phyloP scores from a whole-genome alignment of 192 early-diverging fungal genomes.

The Geranomyces michiganensis region DNA sequence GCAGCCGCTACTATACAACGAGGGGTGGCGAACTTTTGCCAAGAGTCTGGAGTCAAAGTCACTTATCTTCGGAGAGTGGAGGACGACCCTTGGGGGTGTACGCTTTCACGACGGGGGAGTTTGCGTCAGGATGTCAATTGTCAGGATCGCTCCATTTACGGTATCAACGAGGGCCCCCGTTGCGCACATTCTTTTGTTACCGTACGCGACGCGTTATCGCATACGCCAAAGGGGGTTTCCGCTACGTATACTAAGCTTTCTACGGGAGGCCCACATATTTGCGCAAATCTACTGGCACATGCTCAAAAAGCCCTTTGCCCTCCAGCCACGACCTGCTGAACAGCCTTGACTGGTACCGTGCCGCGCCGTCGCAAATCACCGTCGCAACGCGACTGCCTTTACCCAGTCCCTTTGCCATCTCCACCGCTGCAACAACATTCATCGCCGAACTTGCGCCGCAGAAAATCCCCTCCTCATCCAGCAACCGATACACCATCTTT shows the following conservation, averaged over 20 bases:
- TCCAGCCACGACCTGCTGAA: constrained; percentile 79
- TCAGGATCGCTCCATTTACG: too few relatives aligned
- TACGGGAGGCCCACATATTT: constrained; percentile 69
- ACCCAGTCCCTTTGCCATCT: constrained; percentile 83
- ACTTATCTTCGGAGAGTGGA: too few relatives aligned
- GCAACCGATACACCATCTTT: constrained; percentile 82
- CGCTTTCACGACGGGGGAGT: too few relatives aligned
- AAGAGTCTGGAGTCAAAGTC: too few relatives aligned
- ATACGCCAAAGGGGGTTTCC: too few relatives aligned
- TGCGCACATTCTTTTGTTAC: too few relatives aligned
- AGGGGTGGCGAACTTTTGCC: too few relatives aligned
- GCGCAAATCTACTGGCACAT: constrained; percentile 82
- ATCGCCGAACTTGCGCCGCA: constrained; percentile 89
- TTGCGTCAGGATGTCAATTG: too few relatives aligned
- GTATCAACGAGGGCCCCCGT: too few relatives aligned
- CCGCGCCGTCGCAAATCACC: constrained; percentile 85
- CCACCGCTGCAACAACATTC: constrained; percentile 89
- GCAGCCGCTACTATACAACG: too few relatives aligned
- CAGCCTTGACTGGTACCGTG: constrained; percentile 39
- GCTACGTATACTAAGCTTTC: background rate
- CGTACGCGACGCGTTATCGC: too few relatives aligned
- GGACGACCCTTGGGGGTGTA: too few relatives aligned
- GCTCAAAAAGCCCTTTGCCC: constrained; percentile 73
- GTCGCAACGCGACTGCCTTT: constrained; percentile 83
- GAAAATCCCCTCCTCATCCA: constrained; percentile 94